A percentile compares a stretch with the other conserved stretches of the same genome.
Evolutionary conservation across 2,329 filamentous ascomycete genomes (phyloP).

Genomic region (Trichophyton schoenleinii): DNA sequence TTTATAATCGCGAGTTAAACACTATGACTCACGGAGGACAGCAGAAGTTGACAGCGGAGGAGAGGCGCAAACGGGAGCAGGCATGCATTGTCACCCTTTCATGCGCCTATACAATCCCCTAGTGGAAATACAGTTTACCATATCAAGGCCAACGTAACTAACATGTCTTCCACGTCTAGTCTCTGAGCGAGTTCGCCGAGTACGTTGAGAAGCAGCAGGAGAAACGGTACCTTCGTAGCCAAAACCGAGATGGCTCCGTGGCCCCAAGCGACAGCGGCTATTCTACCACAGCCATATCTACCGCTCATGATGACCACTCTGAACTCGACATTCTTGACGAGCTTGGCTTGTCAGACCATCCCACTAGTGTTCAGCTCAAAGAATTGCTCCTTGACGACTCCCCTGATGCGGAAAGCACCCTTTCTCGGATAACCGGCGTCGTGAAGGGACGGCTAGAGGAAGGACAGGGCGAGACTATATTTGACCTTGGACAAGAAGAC

Average conservation of each 20-base stretch:
- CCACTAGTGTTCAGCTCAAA: constrained; percentile 51
- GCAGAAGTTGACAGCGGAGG: constrained; percentile 56
- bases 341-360: constrained; percentile 57
- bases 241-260: constrained; percentile 18
- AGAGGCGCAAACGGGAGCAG: constrained; percentile 75
- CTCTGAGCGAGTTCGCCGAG: constrained; percentile 90
- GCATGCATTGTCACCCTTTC: constrained; percentile 37
- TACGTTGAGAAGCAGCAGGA: constrained; percentile 93
- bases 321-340: constrained; percentile 84
- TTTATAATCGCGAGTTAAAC: not conserved
- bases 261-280: constrained; percentile 32
- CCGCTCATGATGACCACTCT: constrained; percentile 55
- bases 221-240: constrained; percentile 29
- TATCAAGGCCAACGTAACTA: not conserved
- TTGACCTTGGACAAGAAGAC: constrained; percentile 86
- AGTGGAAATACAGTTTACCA: not conserved
- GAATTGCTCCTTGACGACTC: constrained; percentile 55
- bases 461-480: constrained; percentile 76
- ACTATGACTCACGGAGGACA: constrained; percentile 27
- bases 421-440: constrained; percentile 52
- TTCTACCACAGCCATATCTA: constrained; percentile 25
- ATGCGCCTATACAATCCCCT: not conserved
- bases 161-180: constrained; percentile 33
- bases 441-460: constrained; percentile 61
- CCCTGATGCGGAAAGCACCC: constrained; percentile 44